These are phyloP conservation scores for Cyphellophora attinorum DNA, from an alignment of 2,329 filamentous ascomycete genomes.

Conservation along the genomic window DNA sequence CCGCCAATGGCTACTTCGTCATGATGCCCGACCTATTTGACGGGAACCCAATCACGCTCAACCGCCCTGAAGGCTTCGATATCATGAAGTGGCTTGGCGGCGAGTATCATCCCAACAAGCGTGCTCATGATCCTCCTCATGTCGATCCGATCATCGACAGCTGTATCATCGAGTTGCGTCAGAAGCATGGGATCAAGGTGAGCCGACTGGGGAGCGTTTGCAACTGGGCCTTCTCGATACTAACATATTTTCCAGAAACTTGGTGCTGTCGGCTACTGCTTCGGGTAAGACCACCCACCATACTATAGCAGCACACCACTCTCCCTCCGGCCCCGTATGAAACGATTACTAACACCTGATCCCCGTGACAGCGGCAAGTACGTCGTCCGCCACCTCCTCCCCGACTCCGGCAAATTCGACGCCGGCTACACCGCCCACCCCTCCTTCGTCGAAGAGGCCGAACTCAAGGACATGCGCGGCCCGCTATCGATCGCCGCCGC, in stretches of 20 bases:
- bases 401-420: constrained; percentile 49
- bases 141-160: constrained; percentile 46
- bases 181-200: constrained; percentile 20
- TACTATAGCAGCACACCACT: too few relatives aligned
- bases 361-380: too few relatives aligned
- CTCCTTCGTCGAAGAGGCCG: constrained; percentile 59
- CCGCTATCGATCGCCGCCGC: constrained; percentile 58
- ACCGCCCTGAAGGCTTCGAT: constrained; percentile 41
- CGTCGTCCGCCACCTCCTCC: constrained; percentile 57
- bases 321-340: too few relatives aligned
- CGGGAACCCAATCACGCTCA: constrained; percentile 51
- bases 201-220: too few relatives aligned
- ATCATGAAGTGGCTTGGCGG: constrained; percentile 40
- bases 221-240: too few relatives aligned
- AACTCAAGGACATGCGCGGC: constrained; percentile 55
- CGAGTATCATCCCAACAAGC: constrained; percentile 15
- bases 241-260: constrained; percentile 19
- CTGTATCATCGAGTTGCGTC: constrained; percentile 30
- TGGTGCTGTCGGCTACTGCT: constrained; percentile 22
- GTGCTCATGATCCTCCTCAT: constrained; percentile 28
- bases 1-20: constrained; percentile 61
- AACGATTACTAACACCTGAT: too few relatives aligned
- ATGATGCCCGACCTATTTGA: constrained; percentile 64
- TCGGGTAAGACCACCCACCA: too few relatives aligned
- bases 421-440: constrained; percentile 70